These are phyloP conservation scores for Stephanodiscus minutulus DNA, from an alignment of 108 stramenopile species.

Conservation along the genomic window DNA sequence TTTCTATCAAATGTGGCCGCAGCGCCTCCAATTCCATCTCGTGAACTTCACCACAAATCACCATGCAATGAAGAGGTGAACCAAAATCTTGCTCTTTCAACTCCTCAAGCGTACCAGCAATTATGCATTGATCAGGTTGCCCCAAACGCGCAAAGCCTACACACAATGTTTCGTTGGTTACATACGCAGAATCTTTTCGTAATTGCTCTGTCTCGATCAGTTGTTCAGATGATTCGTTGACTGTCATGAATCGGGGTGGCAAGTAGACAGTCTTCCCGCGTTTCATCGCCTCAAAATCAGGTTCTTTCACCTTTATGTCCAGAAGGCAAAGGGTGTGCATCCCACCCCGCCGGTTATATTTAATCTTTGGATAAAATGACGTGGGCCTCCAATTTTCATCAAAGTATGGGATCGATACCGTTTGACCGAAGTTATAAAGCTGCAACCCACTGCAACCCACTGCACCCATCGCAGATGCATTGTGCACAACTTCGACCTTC, in stretches of 20 bases:
- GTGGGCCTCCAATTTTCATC: slow-evolving; percentile 95
- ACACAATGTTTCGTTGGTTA: slow-evolving; percentile 70
- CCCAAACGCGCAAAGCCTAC: slow-evolving; percentile 96
- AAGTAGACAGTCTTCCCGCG: slow-evolving; percentile 84
- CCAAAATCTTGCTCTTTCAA: slow-evolving; percentile 91
- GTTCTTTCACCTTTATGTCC: slow-evolving; percentile 98
- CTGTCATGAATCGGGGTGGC: slow-evolving; percentile 99
- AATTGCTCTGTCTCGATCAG: slow-evolving; percentile 88
- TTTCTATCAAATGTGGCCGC: slow-evolving; percentile 54
- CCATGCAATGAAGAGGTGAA: slow-evolving; percentile 92
- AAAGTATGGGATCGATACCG: slow-evolving; percentile 97
- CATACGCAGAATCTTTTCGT: slow-evolving; percentile 63
- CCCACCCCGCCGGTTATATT: slow-evolving; percentile 93
- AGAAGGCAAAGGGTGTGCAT: slow-evolving; percentile 99
- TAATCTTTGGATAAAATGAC: slow-evolving; percentile 94
- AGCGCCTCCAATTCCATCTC: slow-evolving; percentile 16
- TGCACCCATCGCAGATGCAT: slow-evolving; percentile 99
- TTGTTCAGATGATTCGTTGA: slow-evolving; percentile 89
- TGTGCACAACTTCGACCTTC: slow-evolving; percentile 94
- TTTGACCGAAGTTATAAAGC: slow-evolving; percentile 98
- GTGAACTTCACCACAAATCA: slow-evolving; percentile 66
- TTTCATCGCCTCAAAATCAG: slow-evolving; percentile 97
- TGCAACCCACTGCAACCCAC: slow-evolving; percentile 96
- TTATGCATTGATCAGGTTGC: slow-evolving; percentile 88
- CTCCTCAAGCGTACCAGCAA: slow-evolving; percentile 92